Evolutionary conservation across 192 early-diverging fungal genomes (phyloP), one percentile per base, ranked within the genome.

Genomic region (Gonapodya prolifera): DNA sequence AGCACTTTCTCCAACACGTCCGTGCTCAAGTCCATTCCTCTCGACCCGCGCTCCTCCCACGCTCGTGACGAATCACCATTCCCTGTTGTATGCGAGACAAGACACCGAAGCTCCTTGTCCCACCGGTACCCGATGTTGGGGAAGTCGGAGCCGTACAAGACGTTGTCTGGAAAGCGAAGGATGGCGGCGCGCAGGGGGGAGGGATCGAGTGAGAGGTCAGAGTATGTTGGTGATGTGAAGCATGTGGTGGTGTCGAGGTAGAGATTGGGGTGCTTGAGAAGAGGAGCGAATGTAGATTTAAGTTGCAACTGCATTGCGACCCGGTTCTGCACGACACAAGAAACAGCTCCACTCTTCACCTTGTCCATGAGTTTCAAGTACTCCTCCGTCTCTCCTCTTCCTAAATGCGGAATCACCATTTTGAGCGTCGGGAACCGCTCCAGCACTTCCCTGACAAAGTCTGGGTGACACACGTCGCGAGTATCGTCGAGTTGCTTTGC

Each of bases 221-320:
- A 77, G 34, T 1, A 77, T 81, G 1, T 83, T 75, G 33, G 78
- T 35, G 1, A 61, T 35, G 33, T 80, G 77, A 1, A 81, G 81
- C 69, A 84, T 78, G 16, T 82, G 2, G 83, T 84, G 0, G 83
- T 84, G 30, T 84, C 83, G 31, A 84, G 81, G 30, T 84, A 84
- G 8, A 84, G 35, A 34, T 84, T 84, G 2, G 81, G 83, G 69
- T 78, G 79, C 29, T 30, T n/a, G n/a, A n/a, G n/a, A n/a, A n/a
- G n/a, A n/a, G n/a, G n/a, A n/a, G n/a, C n/a, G n/a, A n/a, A n/a
- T n/a, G n/a, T n/a, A n/a, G n/a, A n/a, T n/a, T n/a, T n/a, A n/a
- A n/a, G n/a, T n/a, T n/a, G n/a, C n/a, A n/a, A n/a, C n/a, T n/a
- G n/a, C n/a, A n/a, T n/a, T n/a, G n/a, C n/a, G n/a, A n/a, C n/a